phyloP scores from a whole-genome alignment of 257 asterid species.

The Solanum sejunctum region DNA sequence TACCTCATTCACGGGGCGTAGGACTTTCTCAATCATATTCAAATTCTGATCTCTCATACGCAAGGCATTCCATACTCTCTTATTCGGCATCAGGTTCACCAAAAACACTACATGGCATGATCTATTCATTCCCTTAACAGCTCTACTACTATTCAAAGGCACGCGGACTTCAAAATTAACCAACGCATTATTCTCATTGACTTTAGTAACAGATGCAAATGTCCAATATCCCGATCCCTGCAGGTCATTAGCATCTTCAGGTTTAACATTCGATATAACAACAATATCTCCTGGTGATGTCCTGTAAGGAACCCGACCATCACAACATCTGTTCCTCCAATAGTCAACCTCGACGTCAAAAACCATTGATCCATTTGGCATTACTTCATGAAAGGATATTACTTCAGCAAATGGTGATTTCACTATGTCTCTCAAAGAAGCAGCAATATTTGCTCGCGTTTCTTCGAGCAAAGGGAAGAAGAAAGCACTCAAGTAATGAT shows the following conservation, averaged over 20 bases:
- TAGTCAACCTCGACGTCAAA: constrained; percentile 6
- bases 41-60: constrained; percentile 15
- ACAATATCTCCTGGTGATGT: constrained; percentile 34
- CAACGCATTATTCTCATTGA: constrained; percentile 3
- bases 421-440: constrained; percentile 19
- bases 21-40: constrained; percentile 15
- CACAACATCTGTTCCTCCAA: constrained; percentile 27
- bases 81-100: constrained; percentile 17
- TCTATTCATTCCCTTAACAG: neutral
- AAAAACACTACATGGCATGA: constrained; percentile 27
- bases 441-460: constrained; percentile 30
- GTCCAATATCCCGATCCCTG: constrained; percentile 10
- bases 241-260: constrained; percentile 12
- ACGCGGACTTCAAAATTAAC: constrained; percentile 14
- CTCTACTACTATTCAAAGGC: neutral
- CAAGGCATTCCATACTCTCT: constrained; percentile 40
- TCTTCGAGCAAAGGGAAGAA: constrained; percentile 47
- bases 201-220: constrained; percentile 29
- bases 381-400: neutral
- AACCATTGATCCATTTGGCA: neutral
- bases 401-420: constrained; percentile 43
- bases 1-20: constrained; percentile 24
- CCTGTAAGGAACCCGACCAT: constrained; percentile 28
- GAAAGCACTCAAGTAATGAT: constrained; percentile 26
- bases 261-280: constrained; percentile 18